Conservation (phyloP, 2,329 filamentous ascomycete genomes). For the Aureobasidium sp. region DNA sequence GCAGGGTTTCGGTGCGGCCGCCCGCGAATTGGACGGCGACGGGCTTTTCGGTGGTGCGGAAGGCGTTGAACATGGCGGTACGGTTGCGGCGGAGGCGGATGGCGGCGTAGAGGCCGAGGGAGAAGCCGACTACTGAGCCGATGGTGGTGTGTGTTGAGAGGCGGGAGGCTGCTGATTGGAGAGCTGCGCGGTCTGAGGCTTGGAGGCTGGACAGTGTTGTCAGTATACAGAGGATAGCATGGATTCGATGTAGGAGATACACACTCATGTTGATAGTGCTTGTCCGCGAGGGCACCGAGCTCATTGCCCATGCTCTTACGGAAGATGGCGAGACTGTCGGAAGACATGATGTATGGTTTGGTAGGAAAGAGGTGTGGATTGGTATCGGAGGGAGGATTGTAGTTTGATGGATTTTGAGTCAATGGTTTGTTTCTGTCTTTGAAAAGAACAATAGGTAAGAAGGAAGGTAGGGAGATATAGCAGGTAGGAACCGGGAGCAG, state of each 20-base stretch:
- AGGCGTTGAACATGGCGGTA: slow-evolving; percentile 51
- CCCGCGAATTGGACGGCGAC: slow-evolving; percentile 53
- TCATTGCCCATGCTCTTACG: slow-evolving; percentile 41
- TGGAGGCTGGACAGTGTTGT: slow-evolving; percentile 30
- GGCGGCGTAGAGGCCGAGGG: slow-evolving; percentile 50
- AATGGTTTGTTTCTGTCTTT: background rate
- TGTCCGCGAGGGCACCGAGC: slow-evolving; percentile 46
- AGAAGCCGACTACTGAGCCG: slow-evolving; percentile 52
- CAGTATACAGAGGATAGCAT: background rate
- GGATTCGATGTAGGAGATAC: background rate
- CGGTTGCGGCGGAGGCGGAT: slow-evolving; percentile 48
- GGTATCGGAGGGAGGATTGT: too few relatives aligned
- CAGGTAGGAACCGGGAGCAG: background rate
- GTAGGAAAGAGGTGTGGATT: background rate
- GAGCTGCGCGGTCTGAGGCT: slow-evolving; percentile 49
- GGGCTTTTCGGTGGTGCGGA: slow-evolving; percentile 53
- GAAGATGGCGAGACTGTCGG: slow-evolving; percentile 40
- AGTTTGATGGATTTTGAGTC: background rate
- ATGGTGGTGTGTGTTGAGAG: slow-evolving; percentile 47
- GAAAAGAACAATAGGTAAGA: background rate
- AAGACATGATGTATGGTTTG: slow-evolving; percentile 24
- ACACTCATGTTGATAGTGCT: slow-evolving; percentile 50
- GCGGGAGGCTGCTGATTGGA: slow-evolving; percentile 47
- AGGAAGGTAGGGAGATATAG: background rate
- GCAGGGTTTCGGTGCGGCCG: slow-evolving; percentile 49